Evolutionary conservation across 2,329 filamentous ascomycete genomes (phyloP), one percentile per base, ranked within the genome.

Genomic region (Penicillium sp.): DNA sequence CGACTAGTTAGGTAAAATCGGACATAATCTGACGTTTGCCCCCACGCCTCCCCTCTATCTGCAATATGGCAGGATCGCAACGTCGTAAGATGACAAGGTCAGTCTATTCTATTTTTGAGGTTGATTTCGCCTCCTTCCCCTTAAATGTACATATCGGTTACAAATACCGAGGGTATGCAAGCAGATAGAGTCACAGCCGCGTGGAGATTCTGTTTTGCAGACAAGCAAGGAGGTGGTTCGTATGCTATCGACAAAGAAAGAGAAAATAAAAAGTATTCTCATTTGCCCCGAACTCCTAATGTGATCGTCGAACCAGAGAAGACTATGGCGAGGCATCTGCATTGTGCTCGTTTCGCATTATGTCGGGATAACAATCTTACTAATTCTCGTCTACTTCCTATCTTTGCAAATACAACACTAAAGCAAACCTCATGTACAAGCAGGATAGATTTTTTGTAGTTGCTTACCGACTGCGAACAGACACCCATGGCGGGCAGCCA

Each of bases 121-220:
- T 1, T 27, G 21, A 10, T 18, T 29, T 44, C 24, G 42, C 44
- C 44, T 13, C 18, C 21, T 40, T 11, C 47, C 38, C 42, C 21
- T 46, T 41, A 45, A 40, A 22, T 16, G 13, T 42, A 45, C 47
- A 49, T 50, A 16, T n/a, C 18, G 29, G 11, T 13, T 14, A 40
- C 38, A 48, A 8, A 14, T 31, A 31, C 38, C 18, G 38, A 21
- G 18, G 16, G 9, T 8, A 21, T 40, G 38, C 34, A n/a, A n/a
- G 34, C 4, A 36, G 34, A 36, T 36, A 36, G 34, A 21, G 36
- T 14, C 16, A 45, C 48, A 24, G 36, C 34, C 52, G 52, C 48
- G 52, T 54, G 52, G 52, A 31, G 16, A 54, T 39, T 51, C 52
- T 51, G 52, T 54, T 54, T 51, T 44, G 52, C 48, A 51, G 34